Evolutionary conservation across 352 stramenopile genomes (phyloP).

Genomic region (Phytophthora aleatoria): DNA sequence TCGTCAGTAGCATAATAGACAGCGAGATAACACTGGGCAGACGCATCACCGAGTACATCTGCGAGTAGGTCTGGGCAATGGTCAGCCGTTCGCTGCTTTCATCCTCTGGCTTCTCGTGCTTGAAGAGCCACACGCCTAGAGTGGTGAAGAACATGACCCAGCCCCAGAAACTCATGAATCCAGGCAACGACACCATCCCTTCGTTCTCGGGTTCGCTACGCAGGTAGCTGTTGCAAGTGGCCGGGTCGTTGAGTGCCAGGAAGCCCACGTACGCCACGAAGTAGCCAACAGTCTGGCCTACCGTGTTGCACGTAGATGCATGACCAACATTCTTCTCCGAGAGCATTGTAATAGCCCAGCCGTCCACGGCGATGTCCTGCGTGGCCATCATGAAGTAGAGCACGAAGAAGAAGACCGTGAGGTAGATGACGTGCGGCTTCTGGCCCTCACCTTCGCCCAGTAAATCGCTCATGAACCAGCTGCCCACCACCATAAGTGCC

Average conservation of each 20-base stretch:
- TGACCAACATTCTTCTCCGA: slow-evolving; percentile 96
- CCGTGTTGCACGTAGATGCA: slow-evolving; percentile 96
- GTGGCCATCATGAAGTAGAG: slow-evolving; percentile 99
- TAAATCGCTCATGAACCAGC: slow-evolving; percentile 83
- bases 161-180: slow-evolving; percentile 95
- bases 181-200: slow-evolving; percentile 85
- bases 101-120: slow-evolving; percentile 80
- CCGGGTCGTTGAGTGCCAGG: slow-evolving; percentile 95
- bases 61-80: slow-evolving; percentile 90
- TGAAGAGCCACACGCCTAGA: slow-evolving; percentile 91
- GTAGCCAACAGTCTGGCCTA: slow-evolving; percentile 97
- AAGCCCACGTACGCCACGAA: slow-evolving; percentile 99
- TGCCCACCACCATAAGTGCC: slow-evolving; percentile 94
- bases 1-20: slow-evolving; percentile 90
- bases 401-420: slow-evolving; percentile 97
- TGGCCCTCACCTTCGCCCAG: slow-evolving; percentile 81
- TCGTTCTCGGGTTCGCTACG: slow-evolving; percentile 59
- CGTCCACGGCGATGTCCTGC: slow-evolving; percentile 99
- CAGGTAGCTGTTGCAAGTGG: slow-evolving; percentile 91
- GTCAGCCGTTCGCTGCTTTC: slow-evolving; percentile 69
- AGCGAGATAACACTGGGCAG: slow-evolving; percentile 89
- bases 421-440: slow-evolving; percentile 90
- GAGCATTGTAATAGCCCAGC: slow-evolving; percentile 99
- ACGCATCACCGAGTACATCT: slow-evolving; percentile 86
- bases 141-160: slow-evolving; percentile 94